phyloP scores from a whole-genome alignment of 768 basidiomycete species.

The Lentinula aciculospora region DNA sequence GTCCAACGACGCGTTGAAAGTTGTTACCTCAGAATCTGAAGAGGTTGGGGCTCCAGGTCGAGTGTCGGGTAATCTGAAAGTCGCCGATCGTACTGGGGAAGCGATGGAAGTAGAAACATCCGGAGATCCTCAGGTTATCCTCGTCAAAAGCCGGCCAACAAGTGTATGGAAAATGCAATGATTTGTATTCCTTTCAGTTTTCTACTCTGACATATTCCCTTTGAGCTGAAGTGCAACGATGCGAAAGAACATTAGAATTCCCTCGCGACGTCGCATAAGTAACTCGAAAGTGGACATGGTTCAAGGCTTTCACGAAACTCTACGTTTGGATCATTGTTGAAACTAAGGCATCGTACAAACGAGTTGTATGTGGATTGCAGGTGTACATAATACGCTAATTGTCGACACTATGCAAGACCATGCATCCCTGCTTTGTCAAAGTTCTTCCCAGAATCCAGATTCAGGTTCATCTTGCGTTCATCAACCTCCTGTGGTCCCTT shows the following conservation, averaged over 20 bases:
- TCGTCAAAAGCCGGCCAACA: background rate
- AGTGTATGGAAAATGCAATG: conserved; percentile 3
- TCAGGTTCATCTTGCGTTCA: background rate
- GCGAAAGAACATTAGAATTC: no score
- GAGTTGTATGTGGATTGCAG: no score
- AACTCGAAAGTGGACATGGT: no score
- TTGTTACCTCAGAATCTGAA: conserved; percentile 5
- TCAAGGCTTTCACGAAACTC: no score
- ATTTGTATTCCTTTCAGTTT: background rate
- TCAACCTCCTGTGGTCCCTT: background rate
- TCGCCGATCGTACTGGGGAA: background rate
- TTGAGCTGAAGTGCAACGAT: no score
- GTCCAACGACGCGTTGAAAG: background rate
- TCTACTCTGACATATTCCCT: no score
- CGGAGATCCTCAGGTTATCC: background rate
- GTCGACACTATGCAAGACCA: no score
- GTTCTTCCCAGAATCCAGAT: background rate
- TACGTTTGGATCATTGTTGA: no score
- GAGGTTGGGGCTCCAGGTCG: background rate
- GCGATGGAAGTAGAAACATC: background rate
- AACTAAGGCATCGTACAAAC: no score
- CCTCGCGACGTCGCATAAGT: no score
- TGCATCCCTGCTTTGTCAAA: no score
- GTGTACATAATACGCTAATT: no score
- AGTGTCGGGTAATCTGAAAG: background rate